Percentiles rank a stretch among this genome's conserved stretches.
phyloP scores from a whole-genome alignment of 73 alveolate species.

The Vitrella brassicaformis region DNA sequence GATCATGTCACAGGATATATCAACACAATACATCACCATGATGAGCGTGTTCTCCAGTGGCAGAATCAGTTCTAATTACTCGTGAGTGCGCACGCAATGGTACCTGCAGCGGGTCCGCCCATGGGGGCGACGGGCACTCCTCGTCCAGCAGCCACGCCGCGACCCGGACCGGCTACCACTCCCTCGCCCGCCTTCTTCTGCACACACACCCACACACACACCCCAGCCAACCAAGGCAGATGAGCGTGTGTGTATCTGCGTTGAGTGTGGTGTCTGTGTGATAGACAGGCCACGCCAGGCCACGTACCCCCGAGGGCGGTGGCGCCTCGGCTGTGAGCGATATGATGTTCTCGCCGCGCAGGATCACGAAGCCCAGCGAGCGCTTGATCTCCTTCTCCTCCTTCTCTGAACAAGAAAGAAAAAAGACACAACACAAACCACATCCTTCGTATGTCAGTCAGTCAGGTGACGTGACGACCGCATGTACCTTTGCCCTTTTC shows the following conservation, averaged over 20 bases:
- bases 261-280: neutral
- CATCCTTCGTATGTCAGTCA: too few species aligned
- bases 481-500: neutral
- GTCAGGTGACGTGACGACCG: too few species aligned
- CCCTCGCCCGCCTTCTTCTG: neutral
- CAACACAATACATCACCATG: neutral
- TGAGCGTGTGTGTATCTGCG: neutral
- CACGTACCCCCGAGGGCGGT: neutral
- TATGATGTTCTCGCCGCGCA: constrained; percentile 89
- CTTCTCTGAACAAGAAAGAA: too few species aligned
- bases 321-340: constrained; percentile 93
- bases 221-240: neutral
- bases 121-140: neutral
- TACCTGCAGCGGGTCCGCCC: neutral
- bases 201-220: neutral
- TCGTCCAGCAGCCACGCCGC: neutral
- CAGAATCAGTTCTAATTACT: neutral
- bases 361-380: neutral
- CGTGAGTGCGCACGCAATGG: neutral
- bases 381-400: neutral
- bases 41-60: neutral
- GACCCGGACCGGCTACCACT: neutral
- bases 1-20: neutral
- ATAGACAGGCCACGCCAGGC: neutral
- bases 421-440: neutral